Evolutionary conservation across 306 rosid species (phyloP).

Genomic region (Casuarina equisetifolia): DNA sequence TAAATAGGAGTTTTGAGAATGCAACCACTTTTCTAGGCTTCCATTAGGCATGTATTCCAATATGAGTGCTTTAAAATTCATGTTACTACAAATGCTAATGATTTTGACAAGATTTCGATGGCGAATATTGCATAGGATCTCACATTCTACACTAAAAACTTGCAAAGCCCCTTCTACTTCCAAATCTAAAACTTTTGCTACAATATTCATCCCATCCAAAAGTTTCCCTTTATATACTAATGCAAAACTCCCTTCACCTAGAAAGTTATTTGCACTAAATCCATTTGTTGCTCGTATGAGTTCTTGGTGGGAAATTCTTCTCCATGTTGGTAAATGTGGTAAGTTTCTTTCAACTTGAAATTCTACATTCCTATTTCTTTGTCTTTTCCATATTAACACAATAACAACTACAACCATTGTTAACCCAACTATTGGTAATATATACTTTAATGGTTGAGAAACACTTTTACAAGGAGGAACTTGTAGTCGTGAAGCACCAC

Average conservation of each 20-base stretch:
- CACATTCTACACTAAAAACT: conserved; percentile 21
- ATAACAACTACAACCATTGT: conserved; percentile 7
- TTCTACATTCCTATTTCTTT: background rate
- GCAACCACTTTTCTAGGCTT: conserved; percentile 30
- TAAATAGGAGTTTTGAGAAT: conserved; percentile 13
- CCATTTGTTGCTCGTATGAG: conserved; percentile 23
- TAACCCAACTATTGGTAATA: conserved; percentile 20
- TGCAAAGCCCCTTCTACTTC: conserved; percentile 3
- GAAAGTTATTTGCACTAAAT: conserved; percentile 16
- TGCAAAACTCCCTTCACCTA: conserved; percentile 28
- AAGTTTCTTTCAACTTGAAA: background rate
- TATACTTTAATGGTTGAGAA: conserved; percentile 9
- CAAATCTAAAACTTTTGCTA: conserved; percentile 26
- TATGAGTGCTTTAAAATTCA: conserved; percentile 29
- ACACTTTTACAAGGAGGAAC: conserved; percentile 27
- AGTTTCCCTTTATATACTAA: conserved; percentile 27
- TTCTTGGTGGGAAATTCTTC: conserved; percentile 30
- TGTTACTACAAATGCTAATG: conserved; percentile 17
- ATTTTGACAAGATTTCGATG: conserved; percentile 33
- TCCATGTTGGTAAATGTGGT: conserved; percentile 4
- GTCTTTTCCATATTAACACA: background rate
- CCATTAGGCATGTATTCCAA: conserved; percentile 33
- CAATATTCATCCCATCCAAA: conserved; percentile 19
- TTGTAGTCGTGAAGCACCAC: conserved; percentile 24
- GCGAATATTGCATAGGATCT: conserved; percentile 17